Conservation (phyloP, 1,139 yeast genomes). For the Williopsis jadinii region DNA sequence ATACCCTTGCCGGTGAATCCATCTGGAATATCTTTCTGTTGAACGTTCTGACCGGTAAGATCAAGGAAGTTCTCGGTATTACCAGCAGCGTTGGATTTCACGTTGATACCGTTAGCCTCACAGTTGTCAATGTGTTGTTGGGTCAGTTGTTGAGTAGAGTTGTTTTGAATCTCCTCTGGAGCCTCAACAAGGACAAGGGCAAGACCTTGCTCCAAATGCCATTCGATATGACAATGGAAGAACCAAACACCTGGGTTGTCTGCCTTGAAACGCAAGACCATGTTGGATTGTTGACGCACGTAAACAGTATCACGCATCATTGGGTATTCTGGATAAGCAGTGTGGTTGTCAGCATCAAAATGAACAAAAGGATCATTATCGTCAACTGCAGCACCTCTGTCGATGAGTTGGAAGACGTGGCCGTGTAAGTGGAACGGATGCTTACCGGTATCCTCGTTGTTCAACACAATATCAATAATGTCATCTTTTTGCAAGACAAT, state of each 20-base stretch:
- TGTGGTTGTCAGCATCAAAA: slow-evolving; percentile 43
- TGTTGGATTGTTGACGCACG: slow-evolving; percentile 62
- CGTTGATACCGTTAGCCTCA: slow-evolving; percentile 39
- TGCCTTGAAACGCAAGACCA: slow-evolving; percentile 65
- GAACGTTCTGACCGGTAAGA: slow-evolving; percentile 67
- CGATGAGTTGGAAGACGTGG: slow-evolving; percentile 63
- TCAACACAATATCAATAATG: slow-evolving; percentile 57
- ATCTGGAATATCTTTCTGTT: slow-evolving; percentile 55
- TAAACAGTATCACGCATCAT: slow-evolving; percentile 64
- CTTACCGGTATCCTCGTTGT: slow-evolving; percentile 67
- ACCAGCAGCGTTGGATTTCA: slow-evolving; percentile 82
- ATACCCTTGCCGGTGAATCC: slow-evolving; percentile 91
- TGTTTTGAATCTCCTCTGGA: slow-evolving; percentile 53
- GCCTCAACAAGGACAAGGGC: slow-evolving; percentile 72
- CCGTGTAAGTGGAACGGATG: slow-evolving; percentile 93
- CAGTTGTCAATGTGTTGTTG: slow-evolving; percentile 58
- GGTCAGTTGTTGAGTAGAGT: slow-evolving; percentile 40
- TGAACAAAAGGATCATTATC: slow-evolving; percentile 44
- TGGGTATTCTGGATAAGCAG: slow-evolving; percentile 57
- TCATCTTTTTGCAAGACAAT: slow-evolving; percentile 65
- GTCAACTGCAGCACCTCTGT: slow-evolving; percentile 46
- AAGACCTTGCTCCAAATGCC: slow-evolving; percentile 90
- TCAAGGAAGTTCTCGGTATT: slow-evolving; percentile 53
- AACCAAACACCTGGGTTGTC: slow-evolving; percentile 90
- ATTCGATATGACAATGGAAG: slow-evolving; percentile 92